Percentiles rank a stretch among this genome's conserved stretches.
These are phyloP conservation scores for Candida tibetensis DNA, from an alignment of 805 yeast genomes.

Conservation along the genomic window DNA sequence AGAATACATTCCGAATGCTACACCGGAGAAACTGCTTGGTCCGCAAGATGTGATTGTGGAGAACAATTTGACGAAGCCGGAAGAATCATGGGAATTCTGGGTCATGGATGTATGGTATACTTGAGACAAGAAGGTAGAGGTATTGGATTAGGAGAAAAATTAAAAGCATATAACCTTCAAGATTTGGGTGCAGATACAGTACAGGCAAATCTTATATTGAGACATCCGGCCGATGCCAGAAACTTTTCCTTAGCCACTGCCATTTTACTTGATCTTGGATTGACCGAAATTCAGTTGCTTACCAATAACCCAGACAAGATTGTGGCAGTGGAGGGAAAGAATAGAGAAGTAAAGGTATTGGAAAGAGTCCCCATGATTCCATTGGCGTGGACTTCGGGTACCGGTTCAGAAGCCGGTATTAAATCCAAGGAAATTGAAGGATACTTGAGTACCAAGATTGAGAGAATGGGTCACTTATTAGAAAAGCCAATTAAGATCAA, in stretches of 20 bases:
- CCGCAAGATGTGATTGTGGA: conserved; percentile 98
- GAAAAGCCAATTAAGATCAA: conserved; percentile 40
- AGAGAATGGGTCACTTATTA: conserved; percentile 94
- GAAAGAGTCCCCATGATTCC: conserved; percentile 98
- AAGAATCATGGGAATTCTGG: conserved; percentile 78
- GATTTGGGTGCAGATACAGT: conserved; percentile 99
- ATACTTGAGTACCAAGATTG: conserved; percentile 88
- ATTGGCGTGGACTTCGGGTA: conserved; percentile 65
- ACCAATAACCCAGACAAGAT: conserved; percentile 98
- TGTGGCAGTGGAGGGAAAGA: conserved; percentile 87
- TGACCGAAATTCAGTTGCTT: conserved; percentile 66
- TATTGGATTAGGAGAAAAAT: conserved; percentile 95
- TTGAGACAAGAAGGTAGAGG: conserved; percentile 98
- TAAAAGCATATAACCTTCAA: conserved; percentile 94
- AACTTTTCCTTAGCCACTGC: conserved; percentile 93
- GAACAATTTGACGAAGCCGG: conserved; percentile 99
- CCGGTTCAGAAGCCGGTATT: conserved; percentile 53
- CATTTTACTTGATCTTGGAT: conserved; percentile 78
- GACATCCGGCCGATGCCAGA: conserved; percentile 98
- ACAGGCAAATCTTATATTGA: conserved; percentile 84
- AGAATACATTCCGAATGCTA: conserved; percentile 97
- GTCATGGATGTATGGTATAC: conserved; percentile 93
- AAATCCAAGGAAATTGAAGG: conserved; percentile 86
- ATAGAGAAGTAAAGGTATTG: conserved; percentile 67
- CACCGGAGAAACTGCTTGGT: conserved; percentile 99